Conservation (phyloP, 768 basidiomycete genomes). For the Amylocystis lapponica region DNA sequence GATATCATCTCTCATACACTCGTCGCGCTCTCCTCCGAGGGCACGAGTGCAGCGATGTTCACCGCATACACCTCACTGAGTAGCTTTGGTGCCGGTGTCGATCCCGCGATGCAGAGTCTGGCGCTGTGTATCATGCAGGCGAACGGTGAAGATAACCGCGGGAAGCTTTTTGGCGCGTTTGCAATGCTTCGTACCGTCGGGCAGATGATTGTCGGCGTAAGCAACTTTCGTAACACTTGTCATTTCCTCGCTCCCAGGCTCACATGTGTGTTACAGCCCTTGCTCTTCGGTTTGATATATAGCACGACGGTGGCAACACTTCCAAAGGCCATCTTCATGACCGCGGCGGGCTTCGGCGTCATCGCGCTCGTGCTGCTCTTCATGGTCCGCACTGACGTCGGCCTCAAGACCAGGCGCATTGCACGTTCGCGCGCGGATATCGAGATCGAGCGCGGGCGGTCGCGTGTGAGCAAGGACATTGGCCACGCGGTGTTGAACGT, state of each 20-base stretch:
- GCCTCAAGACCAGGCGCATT: conserved; percentile 13
- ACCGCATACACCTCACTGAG: conserved; percentile 55
- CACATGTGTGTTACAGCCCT: conserved; percentile 44
- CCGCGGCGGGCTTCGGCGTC: conserved; percentile 51
- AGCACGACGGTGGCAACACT: conserved; percentile 54
- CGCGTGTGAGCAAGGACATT: conserved; percentile 34
- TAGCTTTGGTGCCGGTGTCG: conserved; percentile 61
- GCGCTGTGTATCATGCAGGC: conserved; percentile 62
- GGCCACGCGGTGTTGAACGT: conserved; percentile 3
- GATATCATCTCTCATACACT: conserved; percentile 62
- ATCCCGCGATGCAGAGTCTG: conserved; percentile 67
- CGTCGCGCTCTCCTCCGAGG: conserved; percentile 47
- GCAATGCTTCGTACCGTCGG: conserved; percentile 62
- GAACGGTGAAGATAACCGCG: conserved; percentile 32
- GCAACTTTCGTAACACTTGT: conserved; percentile 3
- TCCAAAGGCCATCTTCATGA: conserved; percentile 64
- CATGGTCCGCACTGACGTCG: conserved; percentile 32
- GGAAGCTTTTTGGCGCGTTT: conserved; percentile 66
- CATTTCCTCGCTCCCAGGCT: neutral
- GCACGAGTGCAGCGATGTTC: conserved; percentile 41
- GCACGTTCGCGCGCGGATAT: conserved; percentile 13
- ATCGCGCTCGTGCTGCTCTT: conserved; percentile 42
- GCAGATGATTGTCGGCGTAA: conserved; percentile 51
- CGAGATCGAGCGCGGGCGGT: conserved; percentile 25
- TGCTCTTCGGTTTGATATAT: conserved; percentile 64